phyloP scores from a whole-genome alignment of 106 monocot species.

The Alisma plantagoaquatica region DNA sequence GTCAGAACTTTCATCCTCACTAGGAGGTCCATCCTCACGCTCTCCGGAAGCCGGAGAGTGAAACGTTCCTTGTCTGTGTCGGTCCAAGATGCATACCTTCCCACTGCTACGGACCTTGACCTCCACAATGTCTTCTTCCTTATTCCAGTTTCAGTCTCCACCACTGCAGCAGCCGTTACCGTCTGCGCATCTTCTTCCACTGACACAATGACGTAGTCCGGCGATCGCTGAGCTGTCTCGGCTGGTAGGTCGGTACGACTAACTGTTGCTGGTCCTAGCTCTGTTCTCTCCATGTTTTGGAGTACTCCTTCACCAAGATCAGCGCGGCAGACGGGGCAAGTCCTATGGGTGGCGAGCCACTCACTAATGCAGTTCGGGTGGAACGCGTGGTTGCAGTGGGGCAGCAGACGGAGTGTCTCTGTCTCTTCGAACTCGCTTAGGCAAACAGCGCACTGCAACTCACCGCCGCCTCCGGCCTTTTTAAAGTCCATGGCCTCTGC shows the following conservation, averaged over 20 bases:
- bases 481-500: conserved; percentile 79
- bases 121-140: conserved; percentile 26
- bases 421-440: conserved; percentile 87
- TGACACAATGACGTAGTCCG: background rate
- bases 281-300: background rate
- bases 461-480: conserved; percentile 48
- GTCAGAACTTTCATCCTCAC: too few species aligned
- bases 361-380: conserved; percentile 89
- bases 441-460: conserved; percentile 94
- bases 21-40: conserved; percentile 39
- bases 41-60: conserved; percentile 71
- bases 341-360: conserved; percentile 77
- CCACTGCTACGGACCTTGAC: too few species aligned
- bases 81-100: conserved; percentile 37
- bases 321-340: conserved; percentile 89
- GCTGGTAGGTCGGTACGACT: background rate
- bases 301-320: conserved; percentile 29
- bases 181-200: background rate
- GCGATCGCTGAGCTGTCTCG: background rate
- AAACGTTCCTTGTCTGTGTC: conserved; percentile 59
- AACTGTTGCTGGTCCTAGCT: background rate
- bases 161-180: conserved; percentile 4
- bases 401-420: conserved; percentile 68
- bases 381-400: conserved; percentile 85
- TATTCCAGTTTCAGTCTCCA: too few species aligned